Conservation (phyloP, 1,139 yeast genomes). For the Diutina ranongensis region DNA sequence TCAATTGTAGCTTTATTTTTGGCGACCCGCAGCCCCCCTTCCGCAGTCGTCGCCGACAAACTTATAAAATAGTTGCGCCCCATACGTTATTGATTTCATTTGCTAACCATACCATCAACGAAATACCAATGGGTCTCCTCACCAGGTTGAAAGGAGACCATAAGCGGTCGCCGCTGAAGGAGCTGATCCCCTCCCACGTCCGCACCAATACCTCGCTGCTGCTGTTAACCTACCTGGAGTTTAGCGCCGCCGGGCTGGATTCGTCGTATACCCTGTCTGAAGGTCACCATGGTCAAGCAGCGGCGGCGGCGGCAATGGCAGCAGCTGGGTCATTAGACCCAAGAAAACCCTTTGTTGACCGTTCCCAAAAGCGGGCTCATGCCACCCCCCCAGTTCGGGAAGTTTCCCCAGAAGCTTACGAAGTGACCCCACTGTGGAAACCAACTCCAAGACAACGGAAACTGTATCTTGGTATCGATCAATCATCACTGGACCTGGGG, state of each 20-base stretch:
- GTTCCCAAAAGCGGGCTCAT: neutral
- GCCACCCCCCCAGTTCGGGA: neutral
- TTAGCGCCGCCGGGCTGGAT: constrained; percentile 3
- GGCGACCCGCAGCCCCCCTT: constrained; percentile 5
- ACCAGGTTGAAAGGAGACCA: constrained; percentile 6
- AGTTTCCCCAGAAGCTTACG: neutral
- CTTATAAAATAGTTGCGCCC: constrained; percentile 1
- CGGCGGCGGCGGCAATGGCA: neutral
- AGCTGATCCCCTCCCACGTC: neutral
- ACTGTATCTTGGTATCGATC: constrained; percentile 2
- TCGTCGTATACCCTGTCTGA: constrained; percentile 1
- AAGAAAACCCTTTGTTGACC: neutral
- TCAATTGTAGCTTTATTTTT: neutral
- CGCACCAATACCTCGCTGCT: constrained; percentile 5
- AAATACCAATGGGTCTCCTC: constrained; percentile 2
- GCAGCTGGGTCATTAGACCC: constrained; percentile 1
- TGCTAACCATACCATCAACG: neutral
- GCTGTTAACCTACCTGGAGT: constrained; percentile 6
- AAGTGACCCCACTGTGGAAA: constrained; percentile 1
- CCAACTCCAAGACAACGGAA: constrained; percentile 2
- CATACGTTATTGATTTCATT: neutral
- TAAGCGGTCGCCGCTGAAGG: constrained; percentile 4
- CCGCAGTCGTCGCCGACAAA: constrained; percentile 2
- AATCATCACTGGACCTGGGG: too few relatives aligned
- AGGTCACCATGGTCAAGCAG: neutral